These are phyloP conservation scores for Podospora pseudocomata DNA, from an alignment of 495 filamentous ascomycete species.

Conservation along the genomic window DNA sequence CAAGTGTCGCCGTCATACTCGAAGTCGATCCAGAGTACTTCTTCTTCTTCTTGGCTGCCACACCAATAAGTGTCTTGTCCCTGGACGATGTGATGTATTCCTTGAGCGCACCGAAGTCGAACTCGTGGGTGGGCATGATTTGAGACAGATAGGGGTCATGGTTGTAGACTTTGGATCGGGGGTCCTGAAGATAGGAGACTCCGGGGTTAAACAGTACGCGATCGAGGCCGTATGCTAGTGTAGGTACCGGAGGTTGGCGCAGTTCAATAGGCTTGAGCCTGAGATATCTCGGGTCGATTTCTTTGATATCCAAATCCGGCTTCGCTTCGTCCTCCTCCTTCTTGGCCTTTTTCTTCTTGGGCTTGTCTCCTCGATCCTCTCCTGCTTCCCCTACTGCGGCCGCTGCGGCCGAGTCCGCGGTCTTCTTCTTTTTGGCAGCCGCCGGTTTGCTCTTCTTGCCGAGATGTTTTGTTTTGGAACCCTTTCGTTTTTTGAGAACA, in stretches of 20 bases:
- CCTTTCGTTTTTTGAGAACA: neutral
- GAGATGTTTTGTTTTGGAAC: neutral
- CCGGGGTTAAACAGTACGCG: slow-evolving; percentile 94
- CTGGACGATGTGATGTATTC: slow-evolving; percentile 85
- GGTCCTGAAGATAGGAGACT: slow-evolving; percentile 87
- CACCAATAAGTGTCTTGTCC: slow-evolving; percentile 61
- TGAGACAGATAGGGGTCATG: slow-evolving; percentile 90
- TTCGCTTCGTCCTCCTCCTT: slow-evolving; percentile 10
- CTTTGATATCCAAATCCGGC: slow-evolving; percentile 8
- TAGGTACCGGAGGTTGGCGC: slow-evolving; percentile 60
- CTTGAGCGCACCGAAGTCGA: slow-evolving; percentile 83
- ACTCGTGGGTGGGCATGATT: slow-evolving; percentile 88
- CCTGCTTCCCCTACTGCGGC: neutral
- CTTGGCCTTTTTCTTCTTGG: neutral
- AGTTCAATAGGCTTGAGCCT: slow-evolving; percentile 45
- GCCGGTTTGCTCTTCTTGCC: neutral
- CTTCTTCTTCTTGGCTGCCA: slow-evolving; percentile 63
- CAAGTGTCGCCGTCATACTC: slow-evolving; percentile 83
- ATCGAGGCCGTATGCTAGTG: slow-evolving; percentile 74
- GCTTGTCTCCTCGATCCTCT: neutral
- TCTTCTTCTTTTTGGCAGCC: neutral
- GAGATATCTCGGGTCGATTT: slow-evolving; percentile 29
- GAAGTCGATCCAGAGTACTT: slow-evolving; percentile 95
- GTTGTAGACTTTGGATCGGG: slow-evolving; percentile 82
- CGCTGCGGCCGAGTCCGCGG: neutral